Evolutionary conservation across 208 protist species (phyloP), one percentile per base, ranked within the genome.

Genomic region (Trypanosoma platydactyli): DNA sequence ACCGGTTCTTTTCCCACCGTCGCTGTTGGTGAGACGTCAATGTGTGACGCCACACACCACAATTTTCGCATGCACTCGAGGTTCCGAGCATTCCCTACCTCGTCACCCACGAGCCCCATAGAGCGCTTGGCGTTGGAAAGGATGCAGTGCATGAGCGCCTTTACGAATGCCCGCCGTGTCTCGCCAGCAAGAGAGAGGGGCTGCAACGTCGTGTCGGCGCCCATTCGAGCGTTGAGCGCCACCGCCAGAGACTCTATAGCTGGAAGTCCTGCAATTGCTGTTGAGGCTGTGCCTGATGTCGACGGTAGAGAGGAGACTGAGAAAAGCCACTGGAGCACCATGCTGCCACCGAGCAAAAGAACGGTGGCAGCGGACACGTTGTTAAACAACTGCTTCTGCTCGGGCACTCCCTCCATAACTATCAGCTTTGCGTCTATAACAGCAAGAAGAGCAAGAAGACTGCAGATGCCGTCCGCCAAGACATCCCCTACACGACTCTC

Each of bases 261-360:
- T 44, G 33, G 30, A 29, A 3, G 5, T 35, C 18, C 30, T 44
- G 22, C 40, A 41, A 3, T 53, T 41, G 42, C 53, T 35, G n/a
- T 29, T 40, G 49, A 20, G 9, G 54, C 55, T 0, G 40, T 20
- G 6, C 5, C 16, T 5, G 20, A 40, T 29, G 24, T 40, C 5
- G 16, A 38, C 35, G 53, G n/a, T 13, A 48, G 35, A 29, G 68
- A 22, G 1, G 46, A 68, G 22, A 81, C 25, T 6, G 41, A 61
- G n/a, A 85, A 74, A 7, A 90, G 51, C 71, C 76, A 86, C 63
- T 87, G 45, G n/a, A 86, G 49, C 20, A 83, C 27, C 53, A 88
- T 61, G 40, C 71, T 84, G 44, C 88, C 88, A 25, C 84, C 88
- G 12, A 94, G 84, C 40, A 89, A 59, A 42, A 88, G 56, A 16